Evolutionary conservation across 2,329 filamentous ascomycete genomes (phyloP).

Genomic region (Pseudogymnoascus sp.): DNA sequence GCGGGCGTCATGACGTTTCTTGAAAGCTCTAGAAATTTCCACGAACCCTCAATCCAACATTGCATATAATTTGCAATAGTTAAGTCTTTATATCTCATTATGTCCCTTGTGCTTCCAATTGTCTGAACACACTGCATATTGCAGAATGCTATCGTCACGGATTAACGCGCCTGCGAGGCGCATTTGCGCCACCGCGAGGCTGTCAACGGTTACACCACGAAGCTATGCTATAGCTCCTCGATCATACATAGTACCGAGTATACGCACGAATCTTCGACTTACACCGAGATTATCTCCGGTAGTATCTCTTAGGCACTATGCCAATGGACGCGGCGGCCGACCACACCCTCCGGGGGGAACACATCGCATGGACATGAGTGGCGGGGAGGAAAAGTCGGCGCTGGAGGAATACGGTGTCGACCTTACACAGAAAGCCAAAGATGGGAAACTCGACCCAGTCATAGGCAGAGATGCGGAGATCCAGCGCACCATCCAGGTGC

Average conservation of each 20-base stretch:
- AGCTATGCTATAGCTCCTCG: background rate
- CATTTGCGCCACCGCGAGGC: background rate
- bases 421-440: slow-evolving; percentile 73
- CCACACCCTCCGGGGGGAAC: slow-evolving; percentile 87
- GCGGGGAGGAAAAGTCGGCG: slow-evolving; percentile 69
- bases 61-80: slow-evolving; percentile 1
- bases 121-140: background rate
- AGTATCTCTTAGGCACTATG: slow-evolving; percentile 44
- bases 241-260: slow-evolving; percentile 6
- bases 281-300: slow-evolving; percentile 31
- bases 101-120: background rate
- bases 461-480: slow-evolving; percentile 91
- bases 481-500: slow-evolving; percentile 85
- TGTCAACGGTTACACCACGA: background rate
- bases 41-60: background rate
- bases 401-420: slow-evolving; percentile 89
- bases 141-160: background rate
- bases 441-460: slow-evolving; percentile 89
- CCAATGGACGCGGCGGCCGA: slow-evolving; percentile 54
- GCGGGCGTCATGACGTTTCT: background rate
- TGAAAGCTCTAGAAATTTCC: slow-evolving; percentile 5
- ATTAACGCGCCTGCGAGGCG: background rate
- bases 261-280: slow-evolving; percentile 13
- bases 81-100: background rate
- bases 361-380: slow-evolving; percentile 84